Percentiles rank a stretch among this genome's conserved stretches.
Evolutionary conservation across 345 rosid species (phyloP).

Genomic region (Lumnitzera littorea): DNA sequence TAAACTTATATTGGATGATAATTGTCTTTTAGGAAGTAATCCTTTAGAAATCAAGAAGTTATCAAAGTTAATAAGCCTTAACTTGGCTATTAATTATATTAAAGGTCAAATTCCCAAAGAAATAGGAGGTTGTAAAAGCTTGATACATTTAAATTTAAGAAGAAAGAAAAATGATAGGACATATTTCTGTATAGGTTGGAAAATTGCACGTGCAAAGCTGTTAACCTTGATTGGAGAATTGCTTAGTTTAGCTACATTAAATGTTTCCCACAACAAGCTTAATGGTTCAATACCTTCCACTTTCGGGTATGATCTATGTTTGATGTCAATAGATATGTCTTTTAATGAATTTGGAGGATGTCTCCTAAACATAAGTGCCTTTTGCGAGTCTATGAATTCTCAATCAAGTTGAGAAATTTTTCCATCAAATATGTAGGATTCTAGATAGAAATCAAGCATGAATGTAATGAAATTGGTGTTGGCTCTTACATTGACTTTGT

Average conservation of each 20-base stretch:
- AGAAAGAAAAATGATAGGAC: constrained; percentile 9
- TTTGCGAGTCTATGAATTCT: constrained; percentile 17
- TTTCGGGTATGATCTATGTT: constrained; percentile 4
- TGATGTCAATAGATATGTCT: constrained; percentile 15
- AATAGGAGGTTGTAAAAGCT: constrained; percentile 7
- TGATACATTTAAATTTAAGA: constrained; percentile 28
- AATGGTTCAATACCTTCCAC: constrained; percentile 17
- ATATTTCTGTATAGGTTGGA: constrained; percentile 16
- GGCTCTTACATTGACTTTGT: not conserved
- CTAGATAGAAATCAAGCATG: not conserved
- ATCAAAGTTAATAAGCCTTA: not conserved
- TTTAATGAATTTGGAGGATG: constrained; percentile 21
- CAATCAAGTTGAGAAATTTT: constrained; percentile 7
- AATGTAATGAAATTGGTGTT: not conserved
- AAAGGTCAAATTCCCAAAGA: constrained; percentile 8
- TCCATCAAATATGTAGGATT: not conserved
- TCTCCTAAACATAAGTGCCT: constrained; percentile 17
- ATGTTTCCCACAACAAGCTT: constrained; percentile 12
- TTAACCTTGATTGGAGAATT: not conserved
- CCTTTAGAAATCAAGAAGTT: constrained; percentile 21
- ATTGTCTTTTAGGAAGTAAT: constrained; percentile 15
- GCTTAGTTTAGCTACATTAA: not conserved
- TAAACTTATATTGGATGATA: constrained; percentile 3
- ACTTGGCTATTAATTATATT: constrained; percentile 22
- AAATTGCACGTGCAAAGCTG: constrained; percentile 1